Evolutionary conservation across 208 protist genomes (phyloP).

Genomic region (Leishmania amazonensis): DNA sequence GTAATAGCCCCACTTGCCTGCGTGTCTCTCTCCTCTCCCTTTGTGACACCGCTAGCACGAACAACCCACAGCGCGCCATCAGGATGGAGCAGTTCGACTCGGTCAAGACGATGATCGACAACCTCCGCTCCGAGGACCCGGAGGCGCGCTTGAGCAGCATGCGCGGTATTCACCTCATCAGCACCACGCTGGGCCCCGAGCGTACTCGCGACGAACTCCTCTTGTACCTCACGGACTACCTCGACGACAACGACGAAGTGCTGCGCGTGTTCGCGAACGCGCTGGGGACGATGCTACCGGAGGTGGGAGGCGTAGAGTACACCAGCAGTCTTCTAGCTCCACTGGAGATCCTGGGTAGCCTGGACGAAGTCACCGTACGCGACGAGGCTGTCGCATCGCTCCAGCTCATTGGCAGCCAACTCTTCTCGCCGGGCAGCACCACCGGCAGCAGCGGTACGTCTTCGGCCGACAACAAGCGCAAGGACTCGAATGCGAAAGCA

Average conservation of each 20-base stretch:
- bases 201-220: slow-evolving; percentile 97
- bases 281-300: slow-evolving; percentile 96
- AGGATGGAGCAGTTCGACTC: slow-evolving; percentile 93
- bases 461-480: slow-evolving; percentile 8
- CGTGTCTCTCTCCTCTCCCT: background rate
- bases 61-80: slow-evolving; percentile 3
- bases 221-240: slow-evolving; percentile 97
- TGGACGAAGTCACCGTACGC: slow-evolving; percentile 97
- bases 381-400: slow-evolving; percentile 94
- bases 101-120: slow-evolving; percentile 96
- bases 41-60: slow-evolving; percentile 10
- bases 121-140: slow-evolving; percentile 96
- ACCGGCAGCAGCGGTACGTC: slow-evolving; percentile 9
- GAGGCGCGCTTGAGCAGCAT: slow-evolving; percentile 97
- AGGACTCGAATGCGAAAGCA: slow-evolving; percentile 38
- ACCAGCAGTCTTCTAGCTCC: slow-evolving; percentile 91
- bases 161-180: slow-evolving; percentile 97
- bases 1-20: background rate
- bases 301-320: slow-evolving; percentile 95
- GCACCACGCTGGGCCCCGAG: slow-evolving; percentile 95
- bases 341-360: slow-evolving; percentile 95
- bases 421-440: slow-evolving; percentile 56
- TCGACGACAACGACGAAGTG: slow-evolving; percentile 99
- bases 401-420: slow-evolving; percentile 60
- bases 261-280: slow-evolving; percentile 97